Evolutionary conservation across 441 rosid genomes (phyloP).

Genomic region (Brassica balearica): DNA sequence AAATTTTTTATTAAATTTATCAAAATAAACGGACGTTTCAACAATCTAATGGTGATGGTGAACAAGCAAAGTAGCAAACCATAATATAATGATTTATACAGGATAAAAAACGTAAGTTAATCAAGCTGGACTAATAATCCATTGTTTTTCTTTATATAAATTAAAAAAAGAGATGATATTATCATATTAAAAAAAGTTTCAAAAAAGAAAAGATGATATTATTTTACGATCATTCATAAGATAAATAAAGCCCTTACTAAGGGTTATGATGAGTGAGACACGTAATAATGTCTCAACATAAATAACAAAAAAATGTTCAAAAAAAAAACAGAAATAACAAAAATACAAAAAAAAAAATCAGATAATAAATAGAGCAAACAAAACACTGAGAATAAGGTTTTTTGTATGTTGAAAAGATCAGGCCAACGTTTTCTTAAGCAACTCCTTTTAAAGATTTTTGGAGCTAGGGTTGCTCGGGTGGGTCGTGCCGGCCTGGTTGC

Average conservation of each 20-base stretch:
- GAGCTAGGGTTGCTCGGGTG: conserved; percentile 29
- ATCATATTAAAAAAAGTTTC: no score
- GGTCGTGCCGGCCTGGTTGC: conserved; percentile 29
- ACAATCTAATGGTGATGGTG: background rate
- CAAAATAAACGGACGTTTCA: background rate
- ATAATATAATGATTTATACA: background rate
- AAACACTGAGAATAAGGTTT: background rate
- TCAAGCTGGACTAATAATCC: background rate
- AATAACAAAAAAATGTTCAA: background rate
- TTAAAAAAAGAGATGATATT: background rate
- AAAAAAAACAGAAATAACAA: background rate
- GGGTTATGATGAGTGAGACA: conserved; percentile 9
- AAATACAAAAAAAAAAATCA: conserved; percentile 8
- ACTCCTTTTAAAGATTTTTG: conserved; percentile 6
- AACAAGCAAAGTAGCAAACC: background rate
- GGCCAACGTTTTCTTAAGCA: background rate
- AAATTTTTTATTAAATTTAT: background rate
- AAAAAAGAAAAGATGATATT: background rate
- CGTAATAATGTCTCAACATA: conserved; percentile 11
- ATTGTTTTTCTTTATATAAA: background rate
- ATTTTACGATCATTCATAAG: background rate
- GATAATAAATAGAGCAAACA: background rate
- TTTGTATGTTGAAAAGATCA: background rate
- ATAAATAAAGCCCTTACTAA: background rate
- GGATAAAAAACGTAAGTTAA: background rate